phyloP scores from a whole-genome alignment of 73 alveolate genomes.

The Durusdinium trenchii region DNA sequence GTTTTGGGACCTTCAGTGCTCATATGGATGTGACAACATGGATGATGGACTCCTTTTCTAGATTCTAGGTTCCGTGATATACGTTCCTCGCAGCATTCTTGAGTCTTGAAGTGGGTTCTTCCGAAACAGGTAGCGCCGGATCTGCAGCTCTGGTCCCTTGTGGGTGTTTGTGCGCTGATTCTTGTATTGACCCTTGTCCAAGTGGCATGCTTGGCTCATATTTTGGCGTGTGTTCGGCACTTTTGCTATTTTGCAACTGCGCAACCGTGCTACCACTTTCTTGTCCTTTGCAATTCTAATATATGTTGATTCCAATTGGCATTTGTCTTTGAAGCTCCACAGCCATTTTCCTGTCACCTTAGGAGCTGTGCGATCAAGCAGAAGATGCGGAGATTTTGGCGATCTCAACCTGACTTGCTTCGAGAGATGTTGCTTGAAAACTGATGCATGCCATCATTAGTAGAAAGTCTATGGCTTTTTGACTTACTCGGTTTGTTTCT shows the following conservation, averaged over 20 bases:
- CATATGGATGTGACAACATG: not conserved
- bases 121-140: conserved; percentile 66
- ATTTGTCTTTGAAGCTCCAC: too few species aligned
- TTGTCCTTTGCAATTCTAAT: too few species aligned
- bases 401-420: conserved; percentile 75
- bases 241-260: too few species aligned
- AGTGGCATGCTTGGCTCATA: too few species aligned
- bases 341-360: not conserved
- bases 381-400: conserved; percentile 24
- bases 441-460: too few species aligned
- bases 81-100: not conserved
- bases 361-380: conserved; percentile 52
- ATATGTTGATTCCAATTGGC: too few species aligned
- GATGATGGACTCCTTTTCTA: not conserved
- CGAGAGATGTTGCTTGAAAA: conserved; percentile 64
- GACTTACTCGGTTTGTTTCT: too few species aligned
- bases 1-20: not conserved
- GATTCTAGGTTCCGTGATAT: not conserved
- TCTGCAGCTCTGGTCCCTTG: conserved; percentile 73
- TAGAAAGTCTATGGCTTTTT: too few species aligned
- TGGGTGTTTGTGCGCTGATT: conserved; percentile 19
- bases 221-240: too few species aligned
- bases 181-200: conserved; percentile 21
- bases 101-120: not conserved
- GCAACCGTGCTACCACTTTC: too few species aligned